Percentiles rank a stretch among this genome's conserved stretches.
phyloP scores from a whole-genome alignment of 768 basidiomycete genomes.

The Lactarius tabidus region DNA sequence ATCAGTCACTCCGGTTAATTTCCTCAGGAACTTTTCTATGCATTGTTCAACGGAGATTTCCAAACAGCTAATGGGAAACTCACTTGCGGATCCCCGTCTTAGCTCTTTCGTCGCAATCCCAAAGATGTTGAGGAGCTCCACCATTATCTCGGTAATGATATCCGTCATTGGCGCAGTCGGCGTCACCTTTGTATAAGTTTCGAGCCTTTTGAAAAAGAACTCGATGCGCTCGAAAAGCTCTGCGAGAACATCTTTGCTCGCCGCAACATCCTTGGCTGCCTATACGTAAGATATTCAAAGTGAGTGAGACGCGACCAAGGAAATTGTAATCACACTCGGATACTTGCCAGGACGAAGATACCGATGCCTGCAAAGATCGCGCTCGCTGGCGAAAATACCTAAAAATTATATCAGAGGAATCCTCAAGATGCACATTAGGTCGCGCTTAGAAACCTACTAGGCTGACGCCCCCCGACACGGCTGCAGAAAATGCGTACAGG shows the following conservation, averaged over 20 bases:
- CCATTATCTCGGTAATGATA: neutral
- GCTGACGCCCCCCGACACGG: too few species aligned
- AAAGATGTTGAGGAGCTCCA: neutral
- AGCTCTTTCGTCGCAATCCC: neutral
- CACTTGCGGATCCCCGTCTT: neutral
- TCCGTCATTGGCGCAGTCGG: neutral
- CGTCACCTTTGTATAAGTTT: neutral
- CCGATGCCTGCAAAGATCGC: neutral
- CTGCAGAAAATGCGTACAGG: too few species aligned
- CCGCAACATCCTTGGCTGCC: neutral
- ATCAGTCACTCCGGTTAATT: neutral
- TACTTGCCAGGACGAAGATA: neutral
- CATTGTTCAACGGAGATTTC: neutral
- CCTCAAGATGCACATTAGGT: neutral
- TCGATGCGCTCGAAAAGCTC: neutral
- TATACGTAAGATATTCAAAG: neutral
- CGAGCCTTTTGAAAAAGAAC: neutral
- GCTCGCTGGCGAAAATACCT: neutral
- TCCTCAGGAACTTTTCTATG: neutral
- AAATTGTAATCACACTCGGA: neutral
- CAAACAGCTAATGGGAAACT: neutral
- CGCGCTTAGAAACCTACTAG: neutral
- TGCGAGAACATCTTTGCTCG: neutral
- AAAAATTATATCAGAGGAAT: neutral
- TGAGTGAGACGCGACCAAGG: neutral